Base-by-base conservation (phyloP, 2,329 filamentous ascomycete species). In the Aureobasidium mangrovei region DNA sequence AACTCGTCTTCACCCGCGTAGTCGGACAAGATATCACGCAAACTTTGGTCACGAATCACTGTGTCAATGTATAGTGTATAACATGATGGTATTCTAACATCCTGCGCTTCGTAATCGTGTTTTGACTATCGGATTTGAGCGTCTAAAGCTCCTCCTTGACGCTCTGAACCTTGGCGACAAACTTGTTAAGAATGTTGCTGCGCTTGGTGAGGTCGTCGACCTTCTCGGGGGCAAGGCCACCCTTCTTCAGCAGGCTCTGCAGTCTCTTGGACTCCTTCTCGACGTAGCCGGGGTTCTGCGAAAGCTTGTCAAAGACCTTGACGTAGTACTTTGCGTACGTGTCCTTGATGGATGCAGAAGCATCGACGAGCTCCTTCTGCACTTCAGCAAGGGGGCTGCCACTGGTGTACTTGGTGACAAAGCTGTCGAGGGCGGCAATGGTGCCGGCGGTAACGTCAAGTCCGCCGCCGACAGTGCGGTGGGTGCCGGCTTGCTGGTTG, bases 311-410 rank as follows among this genome's bases (percentile, higher is more conserved):
- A 58, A 93, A 86, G 53, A 95, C 90, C 69, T 88, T 88, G 69
- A 93, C 77, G 71, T 98, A 97, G 81, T 98, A 98, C 72, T 91
- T 80, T 44, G 88, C 88, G 67, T 91, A 95, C 76, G 88, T 88
- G 70, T 85, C 83, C 73, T 85, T 81, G 51, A 93, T 69, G 49
- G 72, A 75, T 62, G 79, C 78, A 26, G 84, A 84, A 58, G 82
- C 80, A 74, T 85, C 85, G 75, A 85, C 84, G 52, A 86, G 77
- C 72, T 94, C 85, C 41, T 77, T 77, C 33, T 81, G 77, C 26
- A 89, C 80, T 59, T 85, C 81, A 42, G 80, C 75, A 54, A 88
- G 71, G 47, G 76, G 72, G 55, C 83, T 83, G 43, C 82, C 82
- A 10, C 80, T 79, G 26, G 72, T 70, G 67, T 90, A 85, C 74